Conservation (phyloP, 2,329 filamentous ascomycete species). For the Monilinia laxa region DNA sequence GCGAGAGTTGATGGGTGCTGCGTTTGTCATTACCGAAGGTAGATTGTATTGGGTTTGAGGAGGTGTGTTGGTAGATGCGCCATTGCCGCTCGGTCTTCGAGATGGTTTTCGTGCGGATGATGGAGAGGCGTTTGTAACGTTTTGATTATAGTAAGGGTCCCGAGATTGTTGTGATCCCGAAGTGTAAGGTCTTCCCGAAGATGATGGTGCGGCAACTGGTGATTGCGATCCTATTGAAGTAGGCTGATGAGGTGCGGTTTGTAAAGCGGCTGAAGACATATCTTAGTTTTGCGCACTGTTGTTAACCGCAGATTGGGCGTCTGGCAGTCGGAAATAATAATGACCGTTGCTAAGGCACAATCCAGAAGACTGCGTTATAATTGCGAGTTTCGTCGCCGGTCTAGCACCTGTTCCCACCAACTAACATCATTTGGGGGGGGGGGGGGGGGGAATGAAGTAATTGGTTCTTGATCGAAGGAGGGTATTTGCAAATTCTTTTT, state of each 20-base stretch:
- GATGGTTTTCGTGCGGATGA: conserved; percentile 53
- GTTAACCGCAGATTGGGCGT: conserved; percentile 24
- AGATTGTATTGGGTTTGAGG: conserved; percentile 38
- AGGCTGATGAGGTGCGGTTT: conserved; percentile 57
- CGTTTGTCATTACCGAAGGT: conserved; percentile 30
- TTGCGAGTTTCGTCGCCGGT: conserved; percentile 37
- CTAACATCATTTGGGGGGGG: conserved; percentile 49
- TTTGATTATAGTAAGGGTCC: conserved; percentile 53
- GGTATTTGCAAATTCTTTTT: no score
- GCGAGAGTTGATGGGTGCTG: conserved; percentile 28
- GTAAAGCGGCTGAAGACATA: conserved; percentile 65
- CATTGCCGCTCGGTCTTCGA: conserved; percentile 53
- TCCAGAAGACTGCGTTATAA: conserved; percentile 8
- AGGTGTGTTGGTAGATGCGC: conserved; percentile 40
- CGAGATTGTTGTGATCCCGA: conserved; percentile 53
- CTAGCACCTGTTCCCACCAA: conserved; percentile 44
- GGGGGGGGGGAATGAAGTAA: conserved; percentile 17
- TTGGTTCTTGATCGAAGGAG: neutral
- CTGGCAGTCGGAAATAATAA: conserved; percentile 17
- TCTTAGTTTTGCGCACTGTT: conserved; percentile 41
- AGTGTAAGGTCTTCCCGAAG: conserved; percentile 53
- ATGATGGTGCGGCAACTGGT: conserved; percentile 46
- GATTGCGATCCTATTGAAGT: conserved; percentile 49
- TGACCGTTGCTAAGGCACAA: conserved; percentile 19
- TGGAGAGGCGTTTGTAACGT: conserved; percentile 45